These are phyloP conservation scores for Pichia sp. DNA, from an alignment of 1,139 yeast genomes.

Conservation along the genomic window DNA sequence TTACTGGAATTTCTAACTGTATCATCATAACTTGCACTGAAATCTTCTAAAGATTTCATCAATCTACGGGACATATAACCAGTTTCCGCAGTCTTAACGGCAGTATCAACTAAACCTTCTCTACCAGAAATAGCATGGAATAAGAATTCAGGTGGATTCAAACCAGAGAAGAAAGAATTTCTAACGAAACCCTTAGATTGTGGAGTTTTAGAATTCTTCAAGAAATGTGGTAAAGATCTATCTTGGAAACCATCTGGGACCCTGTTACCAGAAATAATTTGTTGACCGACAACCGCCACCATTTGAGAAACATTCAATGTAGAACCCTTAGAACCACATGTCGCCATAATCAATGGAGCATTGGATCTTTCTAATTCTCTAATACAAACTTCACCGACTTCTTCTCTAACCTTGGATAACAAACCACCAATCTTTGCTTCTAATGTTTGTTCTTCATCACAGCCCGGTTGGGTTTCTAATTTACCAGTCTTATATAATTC, in stretches of 20 bases:
- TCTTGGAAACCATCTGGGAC: conserved; percentile 97
- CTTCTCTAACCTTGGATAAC: conserved; percentile 93
- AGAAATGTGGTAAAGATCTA: conserved; percentile 95
- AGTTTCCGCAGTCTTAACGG: conserved; percentile 96
- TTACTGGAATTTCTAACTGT: conserved; percentile 98
- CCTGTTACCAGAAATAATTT: conserved; percentile 99
- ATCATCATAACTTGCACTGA: conserved; percentile 98
- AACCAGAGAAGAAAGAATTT: conserved; percentile 94
- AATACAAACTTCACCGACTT: conserved; percentile 90
- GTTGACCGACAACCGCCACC: conserved; percentile 99
- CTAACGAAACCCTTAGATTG: conserved; percentile 98
- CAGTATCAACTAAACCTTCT: conserved; percentile 98
- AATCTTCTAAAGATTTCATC: conserved; percentile 97
- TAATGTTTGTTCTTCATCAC: conserved; percentile 96
- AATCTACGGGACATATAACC: conserved; percentile 99
- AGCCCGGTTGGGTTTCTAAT: conserved; percentile 98
- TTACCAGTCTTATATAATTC: conserved; percentile 78
- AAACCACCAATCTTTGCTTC: conserved; percentile 98
- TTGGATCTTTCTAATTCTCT: too few relatives aligned
- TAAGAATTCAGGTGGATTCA: conserved; percentile 98
- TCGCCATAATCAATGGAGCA: too few relatives aligned
- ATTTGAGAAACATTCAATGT: conserved; percentile 98
- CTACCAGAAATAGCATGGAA: conserved; percentile 99
- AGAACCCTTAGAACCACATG: conserved; percentile 99
- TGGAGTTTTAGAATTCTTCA: conserved; percentile 97